phyloP scores from a whole-genome alignment of 2,329 filamentous ascomycete genomes.

The Pyrenophora seminiperda region DNA sequence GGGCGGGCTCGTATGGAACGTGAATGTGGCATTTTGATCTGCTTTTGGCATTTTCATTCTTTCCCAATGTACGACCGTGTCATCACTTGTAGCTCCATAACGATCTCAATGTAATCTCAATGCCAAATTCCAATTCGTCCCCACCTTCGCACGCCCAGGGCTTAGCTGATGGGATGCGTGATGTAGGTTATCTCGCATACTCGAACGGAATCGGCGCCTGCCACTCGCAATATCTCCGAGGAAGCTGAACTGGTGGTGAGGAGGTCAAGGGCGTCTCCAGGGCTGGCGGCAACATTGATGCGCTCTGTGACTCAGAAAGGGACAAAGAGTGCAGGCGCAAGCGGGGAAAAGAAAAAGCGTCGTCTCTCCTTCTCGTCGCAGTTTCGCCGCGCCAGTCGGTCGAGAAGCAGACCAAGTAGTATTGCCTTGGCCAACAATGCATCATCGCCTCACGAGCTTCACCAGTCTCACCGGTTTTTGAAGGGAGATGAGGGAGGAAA shows the following conservation, averaged over 20 bases:
- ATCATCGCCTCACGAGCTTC: conserved; percentile 34
- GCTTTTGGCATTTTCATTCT: conserved; percentile 30
- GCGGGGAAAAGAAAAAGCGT: conserved; percentile 35
- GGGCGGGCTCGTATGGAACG: conserved; percentile 20
- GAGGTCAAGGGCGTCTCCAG: conserved; percentile 20
- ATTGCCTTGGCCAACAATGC: conserved; percentile 31
- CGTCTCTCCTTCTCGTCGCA: conserved; percentile 42
- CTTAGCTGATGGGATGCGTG: conserved; percentile 46
- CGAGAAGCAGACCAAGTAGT: conserved; percentile 39
- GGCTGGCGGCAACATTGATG: conserved; percentile 12
- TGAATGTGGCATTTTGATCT: conserved; percentile 20
- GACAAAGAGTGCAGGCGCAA: conserved; percentile 14
- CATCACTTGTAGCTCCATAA: conserved; percentile 34
- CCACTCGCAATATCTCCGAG: conserved; percentile 39
- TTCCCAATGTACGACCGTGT: conserved; percentile 24
- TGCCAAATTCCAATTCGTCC: conserved; percentile 6
- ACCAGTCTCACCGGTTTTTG: conserved; percentile 21
- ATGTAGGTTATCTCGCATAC: conserved; percentile 34
- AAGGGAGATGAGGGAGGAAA: conserved; percentile 27
- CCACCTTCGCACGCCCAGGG: conserved; percentile 15
- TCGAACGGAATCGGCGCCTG: conserved; percentile 32
- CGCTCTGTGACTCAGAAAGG: conserved; percentile 18
- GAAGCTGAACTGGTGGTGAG: conserved; percentile 35
- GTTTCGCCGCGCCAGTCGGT: conserved; percentile 42
- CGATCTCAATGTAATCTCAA: conserved; percentile 37